Conservation (phyloP, 1,284 basidiomycete genomes). For the Apiotrichum gracile region DNA sequence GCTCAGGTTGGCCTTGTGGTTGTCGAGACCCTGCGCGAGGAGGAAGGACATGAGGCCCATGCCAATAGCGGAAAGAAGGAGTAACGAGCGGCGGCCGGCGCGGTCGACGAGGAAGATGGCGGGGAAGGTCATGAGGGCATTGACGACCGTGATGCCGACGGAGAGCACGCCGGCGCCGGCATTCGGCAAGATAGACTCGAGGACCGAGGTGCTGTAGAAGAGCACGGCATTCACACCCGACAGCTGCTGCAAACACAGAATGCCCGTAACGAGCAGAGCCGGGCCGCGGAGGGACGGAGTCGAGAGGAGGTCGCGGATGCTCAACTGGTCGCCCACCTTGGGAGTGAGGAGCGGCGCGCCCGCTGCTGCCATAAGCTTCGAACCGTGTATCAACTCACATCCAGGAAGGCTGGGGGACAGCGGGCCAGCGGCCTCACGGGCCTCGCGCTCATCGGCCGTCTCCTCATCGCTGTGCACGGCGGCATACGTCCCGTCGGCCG, state of each 20-base stretch:
- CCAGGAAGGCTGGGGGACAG: not conserved
- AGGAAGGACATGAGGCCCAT: conserved; percentile 62
- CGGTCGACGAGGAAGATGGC: conserved; percentile 78
- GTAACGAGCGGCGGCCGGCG: conserved; percentile 46
- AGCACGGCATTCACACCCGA: conserved; percentile 77
- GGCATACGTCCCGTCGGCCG: not conserved
- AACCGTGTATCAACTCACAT: not conserved
- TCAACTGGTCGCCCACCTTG: conserved; percentile 37
- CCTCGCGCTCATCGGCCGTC: not conserved
- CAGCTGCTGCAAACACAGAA: conserved; percentile 71
- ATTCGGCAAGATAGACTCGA: conserved; percentile 68
- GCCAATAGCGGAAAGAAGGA: conserved; percentile 53
- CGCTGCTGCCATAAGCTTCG: conserved; percentile 10
- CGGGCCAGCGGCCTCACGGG: not conserved
- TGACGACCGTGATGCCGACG: conserved; percentile 58
- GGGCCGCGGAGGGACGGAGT: conserved; percentile 60
- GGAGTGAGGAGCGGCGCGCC: conserved; percentile 24
- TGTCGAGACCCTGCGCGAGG: conserved; percentile 68
- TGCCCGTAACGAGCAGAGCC: conserved; percentile 63
- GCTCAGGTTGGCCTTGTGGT: conserved; percentile 56
- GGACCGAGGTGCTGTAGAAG: conserved; percentile 77
- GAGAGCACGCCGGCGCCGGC: conserved; percentile 57
- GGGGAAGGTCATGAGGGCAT: conserved; percentile 70
- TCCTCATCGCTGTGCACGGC: not conserved
- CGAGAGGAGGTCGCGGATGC: conserved; percentile 44